Evolutionary conservation across 305 asterid species (phyloP).

Genomic region (Rubia tinctorum): DNA sequence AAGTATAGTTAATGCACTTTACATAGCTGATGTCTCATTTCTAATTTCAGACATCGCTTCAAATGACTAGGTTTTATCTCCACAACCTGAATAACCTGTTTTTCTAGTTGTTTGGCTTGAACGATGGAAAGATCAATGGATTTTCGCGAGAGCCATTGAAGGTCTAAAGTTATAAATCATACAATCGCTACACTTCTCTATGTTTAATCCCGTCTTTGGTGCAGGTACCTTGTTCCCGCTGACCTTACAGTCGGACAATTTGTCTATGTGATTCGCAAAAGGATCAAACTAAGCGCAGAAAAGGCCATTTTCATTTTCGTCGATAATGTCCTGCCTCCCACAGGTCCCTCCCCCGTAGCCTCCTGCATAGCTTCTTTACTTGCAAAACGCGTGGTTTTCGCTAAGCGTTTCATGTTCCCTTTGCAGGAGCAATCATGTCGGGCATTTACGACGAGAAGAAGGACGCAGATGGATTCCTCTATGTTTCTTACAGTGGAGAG

Average conservation of each 20-base stretch:
- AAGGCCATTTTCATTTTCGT: conserved; percentile 45
- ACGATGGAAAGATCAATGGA: background rate
- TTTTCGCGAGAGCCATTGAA: background rate
- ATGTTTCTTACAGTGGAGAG: conserved; percentile 47
- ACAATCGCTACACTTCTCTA: background rate
- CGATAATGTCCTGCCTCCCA: conserved; percentile 46
- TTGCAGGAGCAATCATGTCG: conserved; percentile 45
- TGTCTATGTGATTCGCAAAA: conserved; percentile 47
- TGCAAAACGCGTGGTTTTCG: background rate
- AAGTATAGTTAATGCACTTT: background rate
- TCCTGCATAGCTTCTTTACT: background rate
- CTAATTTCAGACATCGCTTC: background rate
- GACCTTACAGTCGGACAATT: conserved; percentile 48
- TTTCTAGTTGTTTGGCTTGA: background rate
- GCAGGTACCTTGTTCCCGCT: conserved; percentile 51
- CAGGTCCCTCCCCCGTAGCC: conserved; percentile 23
- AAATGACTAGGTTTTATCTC: background rate
- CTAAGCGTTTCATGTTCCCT: background rate
- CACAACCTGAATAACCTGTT: background rate
- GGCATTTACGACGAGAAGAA: conserved; percentile 41
- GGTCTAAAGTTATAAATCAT: background rate
- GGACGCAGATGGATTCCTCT: conserved; percentile 43
- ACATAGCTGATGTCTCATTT: background rate
- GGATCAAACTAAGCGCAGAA: conserved; percentile 51
- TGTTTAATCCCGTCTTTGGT: background rate